Evolutionary conservation across 2,329 filamentous ascomycete genomes (phyloP).

Genomic region (Nakataea oryzae): DNA sequence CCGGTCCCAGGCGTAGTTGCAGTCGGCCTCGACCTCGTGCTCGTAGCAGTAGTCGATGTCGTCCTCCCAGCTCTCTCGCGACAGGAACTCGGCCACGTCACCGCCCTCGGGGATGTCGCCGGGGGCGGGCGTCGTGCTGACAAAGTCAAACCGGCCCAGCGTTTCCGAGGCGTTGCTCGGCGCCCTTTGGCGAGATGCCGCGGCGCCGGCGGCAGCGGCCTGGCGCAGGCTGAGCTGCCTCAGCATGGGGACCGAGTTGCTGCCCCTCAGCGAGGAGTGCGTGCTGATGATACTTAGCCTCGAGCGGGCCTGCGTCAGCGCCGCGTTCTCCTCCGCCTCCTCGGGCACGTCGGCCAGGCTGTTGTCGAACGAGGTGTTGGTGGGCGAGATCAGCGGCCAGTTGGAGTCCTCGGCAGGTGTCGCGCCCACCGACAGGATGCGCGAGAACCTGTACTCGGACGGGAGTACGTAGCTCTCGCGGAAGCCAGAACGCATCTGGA

Average conservation of each 20-base stretch:
- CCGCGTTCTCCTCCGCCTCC: constrained; percentile 39
- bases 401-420: constrained; percentile 22
- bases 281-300: constrained; percentile 35
- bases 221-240: constrained; percentile 30
- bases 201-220: constrained; percentile 8
- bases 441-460: constrained; percentile 19
- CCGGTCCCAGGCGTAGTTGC: constrained; percentile 55
- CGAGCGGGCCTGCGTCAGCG: constrained; percentile 20
- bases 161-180: constrained; percentile 42
- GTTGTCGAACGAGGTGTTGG: constrained; percentile 25
- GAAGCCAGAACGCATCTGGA: constrained; percentile 3
- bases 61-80: constrained; percentile 51
- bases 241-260: constrained; percentile 44
- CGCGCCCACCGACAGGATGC: constrained; percentile 23
- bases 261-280: constrained; percentile 40
- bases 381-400: constrained; percentile 30
- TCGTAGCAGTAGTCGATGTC: constrained; percentile 64
- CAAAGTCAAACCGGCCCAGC: constrained; percentile 25
- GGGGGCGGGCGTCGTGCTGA: background rate
- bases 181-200: constrained; percentile 11
- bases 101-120: constrained; percentile 19
- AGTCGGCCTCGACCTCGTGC: constrained; percentile 56
- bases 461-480: constrained; percentile 4
- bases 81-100: constrained; percentile 16
- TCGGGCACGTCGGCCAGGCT: constrained; percentile 51